phyloP scores from a whole-genome alignment of 2,329 filamentous ascomycete species.

The Colletotrichum sublineola region DNA sequence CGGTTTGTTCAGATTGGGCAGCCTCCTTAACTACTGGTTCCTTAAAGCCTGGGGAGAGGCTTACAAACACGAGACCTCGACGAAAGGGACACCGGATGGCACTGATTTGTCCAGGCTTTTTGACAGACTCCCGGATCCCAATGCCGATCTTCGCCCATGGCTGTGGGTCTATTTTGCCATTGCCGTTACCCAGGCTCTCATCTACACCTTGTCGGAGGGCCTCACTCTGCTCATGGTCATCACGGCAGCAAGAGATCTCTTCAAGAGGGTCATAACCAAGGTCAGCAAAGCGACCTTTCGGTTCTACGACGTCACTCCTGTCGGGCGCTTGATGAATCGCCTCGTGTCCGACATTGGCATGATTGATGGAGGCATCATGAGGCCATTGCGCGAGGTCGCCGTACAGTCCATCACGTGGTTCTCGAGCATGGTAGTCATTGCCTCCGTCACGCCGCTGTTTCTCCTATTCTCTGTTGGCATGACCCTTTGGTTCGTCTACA shows the following conservation, averaged over 20 bases:
- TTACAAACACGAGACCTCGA: constrained; percentile 57
- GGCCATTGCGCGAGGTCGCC: constrained; percentile 78
- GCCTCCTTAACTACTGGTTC: constrained; percentile 81
- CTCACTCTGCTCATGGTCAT: constrained; percentile 84
- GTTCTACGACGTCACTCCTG: constrained; percentile 91
- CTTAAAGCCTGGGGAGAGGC: constrained; percentile 90
- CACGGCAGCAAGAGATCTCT: constrained; percentile 80
- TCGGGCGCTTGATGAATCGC: constrained; percentile 91
- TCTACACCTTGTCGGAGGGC: constrained; percentile 72
- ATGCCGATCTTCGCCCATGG: constrained; percentile 79
- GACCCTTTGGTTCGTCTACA: constrained; percentile 76
- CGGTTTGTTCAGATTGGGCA: constrained; percentile 71
- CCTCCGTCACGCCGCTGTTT: constrained; percentile 82
- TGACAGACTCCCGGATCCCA: constrained; percentile 73
- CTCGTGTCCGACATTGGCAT: constrained; percentile 92
- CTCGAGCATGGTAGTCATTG: constrained; percentile 82
- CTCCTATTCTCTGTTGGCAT: constrained; percentile 78
- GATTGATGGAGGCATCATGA: constrained; percentile 87
- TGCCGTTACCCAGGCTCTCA: constrained; percentile 70
- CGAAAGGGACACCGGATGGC: constrained; percentile 10
- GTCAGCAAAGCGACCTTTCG: constrained; percentile 87
- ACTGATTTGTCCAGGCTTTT: constrained; percentile 52
- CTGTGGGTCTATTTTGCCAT: constrained; percentile 77
- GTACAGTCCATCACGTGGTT: constrained; percentile 79
- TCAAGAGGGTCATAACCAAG: constrained; percentile 77